A percentile compares a stretch with the other conserved stretches of the same genome.
These are phyloP conservation scores for Wallacemonas rigidus DNA, from an alignment of 208 protist species.

Conservation along the genomic window DNA sequence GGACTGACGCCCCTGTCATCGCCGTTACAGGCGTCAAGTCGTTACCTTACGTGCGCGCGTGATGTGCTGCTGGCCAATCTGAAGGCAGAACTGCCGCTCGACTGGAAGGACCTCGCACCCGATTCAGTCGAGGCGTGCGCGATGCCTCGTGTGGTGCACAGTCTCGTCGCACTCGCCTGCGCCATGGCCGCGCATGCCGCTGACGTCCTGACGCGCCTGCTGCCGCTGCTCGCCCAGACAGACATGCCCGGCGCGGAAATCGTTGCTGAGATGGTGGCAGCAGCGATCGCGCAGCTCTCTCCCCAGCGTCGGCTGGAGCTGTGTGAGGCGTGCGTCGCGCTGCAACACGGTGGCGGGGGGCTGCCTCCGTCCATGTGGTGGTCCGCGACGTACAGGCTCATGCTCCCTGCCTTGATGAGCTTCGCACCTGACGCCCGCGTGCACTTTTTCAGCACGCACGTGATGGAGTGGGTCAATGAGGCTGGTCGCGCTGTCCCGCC, in stretches of 20 bases:
- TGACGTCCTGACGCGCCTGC: slow-evolving; percentile 27
- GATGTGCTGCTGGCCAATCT: slow-evolving; percentile 20
- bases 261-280: slow-evolving; percentile 17
- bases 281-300: slow-evolving; percentile 22
- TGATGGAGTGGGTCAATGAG: slow-evolving; percentile 33
- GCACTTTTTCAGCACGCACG: slow-evolving; percentile 39
- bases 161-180: slow-evolving; percentile 26
- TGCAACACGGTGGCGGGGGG: slow-evolving; percentile 20
- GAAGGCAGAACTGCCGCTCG: slow-evolving; percentile 57
- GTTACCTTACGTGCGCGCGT: slow-evolving; percentile 1
- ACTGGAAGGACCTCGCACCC: slow-evolving; percentile 44
- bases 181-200: slow-evolving; percentile 22
- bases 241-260: slow-evolving; percentile 27
- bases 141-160: slow-evolving; percentile 30
- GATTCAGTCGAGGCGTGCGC: slow-evolving; percentile 21
- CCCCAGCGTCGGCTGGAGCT: slow-evolving; percentile 14
- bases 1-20: not conserved
- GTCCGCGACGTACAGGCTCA: slow-evolving; percentile 42
- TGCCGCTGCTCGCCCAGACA: slow-evolving; percentile 46
- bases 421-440: slow-evolving; percentile 22
- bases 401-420: slow-evolving; percentile 32
- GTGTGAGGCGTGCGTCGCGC: slow-evolving; percentile 23
- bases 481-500: slow-evolving; percentile 6
- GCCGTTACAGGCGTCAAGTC: not conserved
- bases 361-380: slow-evolving; percentile 38